Evolutionary conservation across 23 red algal species (phyloP), one percentile per base, ranked within the genome.

Genomic region (Gracilaria gracilis): DNA sequence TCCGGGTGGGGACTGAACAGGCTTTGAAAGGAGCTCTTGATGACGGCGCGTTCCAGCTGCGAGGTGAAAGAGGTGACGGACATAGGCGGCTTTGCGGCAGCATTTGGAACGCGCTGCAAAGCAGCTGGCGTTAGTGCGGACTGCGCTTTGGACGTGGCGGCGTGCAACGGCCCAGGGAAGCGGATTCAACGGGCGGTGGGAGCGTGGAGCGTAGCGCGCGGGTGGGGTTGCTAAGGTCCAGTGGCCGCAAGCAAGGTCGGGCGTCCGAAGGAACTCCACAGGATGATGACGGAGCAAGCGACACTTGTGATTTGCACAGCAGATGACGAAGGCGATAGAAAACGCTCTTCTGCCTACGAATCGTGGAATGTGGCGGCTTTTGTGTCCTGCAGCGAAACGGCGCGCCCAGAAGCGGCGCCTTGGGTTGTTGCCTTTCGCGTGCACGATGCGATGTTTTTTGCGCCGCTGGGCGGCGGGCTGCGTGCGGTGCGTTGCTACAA

Each of bases 21-120:
- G 53, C 53, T 76, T 57, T 93, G 90, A 49, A 93, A 93, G 16
- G 90, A 93, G 57, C 40, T 86, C 71, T 86, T 85, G 70, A 93
- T 93, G 57, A 74, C 87, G 44, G 87, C 74, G 44, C 87, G 74
- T 61, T 90, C 87, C 25, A 90, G 54, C 14, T 34, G 73, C 31
- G 72, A 49, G 4, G 21, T 39, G 74, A 81, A 81, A 4, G 87
- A 59, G 0, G 70, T 82, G 34, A 16, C 23, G 8, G 79, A 37
- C 9, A 65, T 17, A 5, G 11, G 48, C 37, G 11, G 36, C 16
- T 79, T 79, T 16, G 74, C 14, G 2, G 74, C 49, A 35, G 62
- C 62, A 67, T 67, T 31, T 33, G 62, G 62, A 32, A 31, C 27
- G 24, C 14, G 12, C 28, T 31, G 27, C 31, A 50, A 8, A 9